A percentile compares a stretch with the other conserved stretches of the same genome.
Conservation (phyloP, 2,329 filamentous ascomycete genomes). For the Nothophaeocryptopus gaeumannii region DNA sequence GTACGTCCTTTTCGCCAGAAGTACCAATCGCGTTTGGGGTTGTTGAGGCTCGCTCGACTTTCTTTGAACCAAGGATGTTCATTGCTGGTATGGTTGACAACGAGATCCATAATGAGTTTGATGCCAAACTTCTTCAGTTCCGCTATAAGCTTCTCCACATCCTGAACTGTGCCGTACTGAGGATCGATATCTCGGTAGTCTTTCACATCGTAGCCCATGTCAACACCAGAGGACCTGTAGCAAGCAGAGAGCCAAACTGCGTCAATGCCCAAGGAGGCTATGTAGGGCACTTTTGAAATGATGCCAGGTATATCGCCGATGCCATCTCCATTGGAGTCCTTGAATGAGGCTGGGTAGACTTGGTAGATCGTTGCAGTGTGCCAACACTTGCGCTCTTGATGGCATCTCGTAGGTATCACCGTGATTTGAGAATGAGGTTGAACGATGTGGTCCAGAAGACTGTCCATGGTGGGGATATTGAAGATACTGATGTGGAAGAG, state of each 20-base stretch:
- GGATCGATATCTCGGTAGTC: constrained; percentile 48
- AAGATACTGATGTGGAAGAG: too few relatives aligned
- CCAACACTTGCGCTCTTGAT: constrained; percentile 36
- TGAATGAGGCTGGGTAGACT: constrained; percentile 46
- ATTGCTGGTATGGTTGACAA: constrained; percentile 32
- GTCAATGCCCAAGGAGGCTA: constrained; percentile 60
- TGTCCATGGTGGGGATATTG: too few relatives aligned
- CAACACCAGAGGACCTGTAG: constrained; percentile 48
- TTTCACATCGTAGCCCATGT: constrained; percentile 54
- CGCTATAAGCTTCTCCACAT: constrained; percentile 45
- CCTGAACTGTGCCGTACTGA: constrained; percentile 45
- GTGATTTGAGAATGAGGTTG: too few relatives aligned
- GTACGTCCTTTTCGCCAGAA: constrained; percentile 65
- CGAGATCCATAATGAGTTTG: constrained; percentile 49
- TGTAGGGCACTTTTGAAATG: constrained; percentile 62
- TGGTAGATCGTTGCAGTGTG: constrained; percentile 45
- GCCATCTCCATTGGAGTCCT: constrained; percentile 56
- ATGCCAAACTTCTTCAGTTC: constrained; percentile 44
- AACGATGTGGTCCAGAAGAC: too few relatives aligned
- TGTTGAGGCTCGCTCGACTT: constrained; percentile 48
- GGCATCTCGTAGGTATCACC: too few relatives aligned
- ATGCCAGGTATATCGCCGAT: constrained; percentile 62
- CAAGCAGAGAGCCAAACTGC: constrained; percentile 65
- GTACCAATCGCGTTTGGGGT: constrained; percentile 60
- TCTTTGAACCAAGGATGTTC: constrained; percentile 60